Percentiles rank a stretch among this genome's conserved stretches.
Conservation (phyloP, 2,329 filamentous ascomycete species). For the Achaetomium macrosporum region DNA sequence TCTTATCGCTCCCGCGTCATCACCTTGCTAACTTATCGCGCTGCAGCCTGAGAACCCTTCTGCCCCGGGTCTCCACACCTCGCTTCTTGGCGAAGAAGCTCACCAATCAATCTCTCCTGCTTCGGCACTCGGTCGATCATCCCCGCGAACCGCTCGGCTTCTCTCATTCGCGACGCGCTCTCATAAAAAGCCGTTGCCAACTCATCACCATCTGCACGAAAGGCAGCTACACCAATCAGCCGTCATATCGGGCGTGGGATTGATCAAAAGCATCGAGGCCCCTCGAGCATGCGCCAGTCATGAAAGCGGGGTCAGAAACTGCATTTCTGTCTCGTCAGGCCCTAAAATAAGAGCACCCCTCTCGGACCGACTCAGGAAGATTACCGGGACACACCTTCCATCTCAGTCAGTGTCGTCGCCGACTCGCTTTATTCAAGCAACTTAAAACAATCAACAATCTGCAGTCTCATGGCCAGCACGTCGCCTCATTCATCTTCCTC, state of each 20-base stretch:
- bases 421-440: neutral
- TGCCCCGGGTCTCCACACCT: neutral
- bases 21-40: neutral
- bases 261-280: conserved; percentile 13
- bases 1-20: conserved; percentile 5
- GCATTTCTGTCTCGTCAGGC: conserved; percentile 2
- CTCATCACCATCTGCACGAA: conserved; percentile 15
- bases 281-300: neutral
- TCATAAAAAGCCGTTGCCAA: conserved; percentile 6
- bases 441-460: neutral
- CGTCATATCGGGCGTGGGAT: conserved; percentile 5
- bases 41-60: neutral
- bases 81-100: neutral
- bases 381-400: neutral
- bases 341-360: neutral
- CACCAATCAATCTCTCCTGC: conserved; percentile 7
- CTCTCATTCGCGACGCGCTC: conserved; percentile 16
- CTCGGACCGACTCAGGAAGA: neutral
- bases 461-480: conserved; percentile 18
- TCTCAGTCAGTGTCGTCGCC: neutral
- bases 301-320: conserved; percentile 14
- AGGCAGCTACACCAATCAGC: conserved; percentile 19
- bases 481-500: conserved; percentile 14
- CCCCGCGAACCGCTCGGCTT: neutral
- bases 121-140: conserved; percentile 7